Conservation (phyloP, 768 basidiomycete species). For the Mycena epipterygia region DNA sequence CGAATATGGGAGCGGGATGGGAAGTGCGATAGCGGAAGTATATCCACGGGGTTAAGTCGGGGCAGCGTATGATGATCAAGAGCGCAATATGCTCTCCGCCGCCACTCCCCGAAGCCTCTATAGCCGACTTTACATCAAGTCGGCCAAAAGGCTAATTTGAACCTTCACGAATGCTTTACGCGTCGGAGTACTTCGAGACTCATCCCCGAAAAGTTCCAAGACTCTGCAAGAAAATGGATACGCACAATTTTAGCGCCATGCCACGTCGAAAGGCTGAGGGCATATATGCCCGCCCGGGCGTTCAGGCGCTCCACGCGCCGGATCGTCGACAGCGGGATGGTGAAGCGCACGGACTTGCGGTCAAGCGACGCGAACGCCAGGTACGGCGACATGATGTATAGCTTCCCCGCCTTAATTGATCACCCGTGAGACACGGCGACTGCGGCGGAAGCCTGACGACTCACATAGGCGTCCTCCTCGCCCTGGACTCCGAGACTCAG, state of each 20-base stretch:
- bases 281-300: constrained; percentile 94
- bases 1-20: too few species aligned
- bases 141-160: constrained; percentile 14
- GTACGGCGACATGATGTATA: constrained; percentile 91
- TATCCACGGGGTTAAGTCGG: too few species aligned
- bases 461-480: constrained; percentile 94
- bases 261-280: constrained; percentile 95
- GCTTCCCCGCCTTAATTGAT: constrained; percentile 81
- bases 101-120: background rate
- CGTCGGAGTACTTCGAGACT: constrained; percentile 12
- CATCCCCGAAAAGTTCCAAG: background rate
- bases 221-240: constrained; percentile 28
- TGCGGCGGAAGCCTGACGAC: constrained; percentile 48
- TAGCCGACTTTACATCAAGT: constrained; percentile 12
- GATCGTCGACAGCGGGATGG: constrained; percentile 92
- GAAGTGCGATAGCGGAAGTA: background rate
- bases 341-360: constrained; percentile 91
- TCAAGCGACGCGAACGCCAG: constrained; percentile 93
- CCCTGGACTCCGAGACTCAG: constrained; percentile 82
- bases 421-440: constrained; percentile 1
- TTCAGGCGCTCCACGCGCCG: constrained; percentile 95
- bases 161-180: constrained; percentile 21
- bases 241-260: constrained; percentile 93
- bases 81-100: background rate
- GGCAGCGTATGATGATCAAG: background rate